Conservation (phyloP, 352 stramenopile species). For the Halophytophthora batemanensis region DNA sequence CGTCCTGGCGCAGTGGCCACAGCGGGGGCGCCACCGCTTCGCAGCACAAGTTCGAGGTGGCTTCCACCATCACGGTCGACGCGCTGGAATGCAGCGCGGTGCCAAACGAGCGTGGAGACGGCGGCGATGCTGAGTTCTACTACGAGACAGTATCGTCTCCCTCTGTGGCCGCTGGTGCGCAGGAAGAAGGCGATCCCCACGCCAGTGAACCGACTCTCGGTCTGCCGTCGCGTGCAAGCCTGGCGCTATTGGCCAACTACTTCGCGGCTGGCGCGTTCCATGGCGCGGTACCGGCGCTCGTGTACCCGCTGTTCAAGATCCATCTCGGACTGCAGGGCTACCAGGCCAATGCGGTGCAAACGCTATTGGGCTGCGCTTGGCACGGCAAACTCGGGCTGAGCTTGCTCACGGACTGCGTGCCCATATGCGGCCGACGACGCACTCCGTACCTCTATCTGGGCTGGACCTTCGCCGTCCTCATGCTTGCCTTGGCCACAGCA, state of each 20-base stretch:
- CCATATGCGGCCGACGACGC: conserved; percentile 49
- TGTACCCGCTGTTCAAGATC: conserved; percentile 76
- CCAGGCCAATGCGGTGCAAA: conserved; percentile 57
- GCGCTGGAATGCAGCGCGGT: conserved; percentile 1
- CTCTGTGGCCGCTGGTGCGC: conserved; percentile 5
- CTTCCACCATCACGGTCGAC: conserved; percentile 23
- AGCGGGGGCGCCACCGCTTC: conserved; percentile 1
- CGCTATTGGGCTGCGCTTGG: conserved; percentile 59
- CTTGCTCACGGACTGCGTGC: conserved; percentile 60
- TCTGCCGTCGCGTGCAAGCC: conserved; percentile 5
- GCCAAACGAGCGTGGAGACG: background rate
- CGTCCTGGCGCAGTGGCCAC: conserved; percentile 19
- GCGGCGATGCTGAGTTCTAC: conserved; percentile 6
- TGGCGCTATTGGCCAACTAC: conserved; percentile 63
- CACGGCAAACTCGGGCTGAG: conserved; percentile 67
- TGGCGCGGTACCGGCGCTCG: conserved; percentile 55
- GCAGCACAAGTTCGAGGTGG: conserved; percentile 16
- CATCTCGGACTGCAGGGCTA: conserved; percentile 63
- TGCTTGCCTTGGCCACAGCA: conserved; percentile 33
- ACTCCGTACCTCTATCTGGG: conserved; percentile 72
- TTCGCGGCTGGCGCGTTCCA: conserved; percentile 70
- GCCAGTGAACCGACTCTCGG: background rate
- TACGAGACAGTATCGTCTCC: conserved; percentile 17
- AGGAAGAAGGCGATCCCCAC: conserved; percentile 5
- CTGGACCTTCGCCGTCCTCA: conserved; percentile 38